Conservation (phyloP, 2,329 filamentous ascomycete genomes). For the Trichoderma sp. region DNA sequence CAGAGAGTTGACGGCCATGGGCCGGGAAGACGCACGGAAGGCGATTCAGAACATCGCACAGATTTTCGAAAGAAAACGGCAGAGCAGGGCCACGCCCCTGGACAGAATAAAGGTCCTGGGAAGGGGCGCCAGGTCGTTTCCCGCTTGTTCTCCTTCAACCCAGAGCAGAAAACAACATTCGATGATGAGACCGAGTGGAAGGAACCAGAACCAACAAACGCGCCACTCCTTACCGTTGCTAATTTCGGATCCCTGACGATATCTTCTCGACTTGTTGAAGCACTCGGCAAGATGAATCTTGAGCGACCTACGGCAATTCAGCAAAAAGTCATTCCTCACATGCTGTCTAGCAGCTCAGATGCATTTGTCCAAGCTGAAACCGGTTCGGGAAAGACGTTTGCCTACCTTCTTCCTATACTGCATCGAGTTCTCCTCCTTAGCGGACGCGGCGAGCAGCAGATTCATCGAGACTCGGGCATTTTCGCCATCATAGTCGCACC, state of each 20-base stretch:
- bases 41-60: background rate
- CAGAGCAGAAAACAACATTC: constrained; percentile 65
- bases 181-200: constrained; percentile 50
- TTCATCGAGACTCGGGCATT: constrained; percentile 83
- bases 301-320: constrained; percentile 95
- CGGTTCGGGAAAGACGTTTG: constrained; percentile 93
- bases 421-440: constrained; percentile 82
- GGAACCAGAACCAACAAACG: constrained; percentile 79
- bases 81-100: background rate
- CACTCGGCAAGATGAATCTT: constrained; percentile 83
- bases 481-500: constrained; percentile 95
- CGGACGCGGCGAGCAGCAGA: constrained; percentile 52
- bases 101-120: constrained; percentile 24
- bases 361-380: constrained; percentile 97
- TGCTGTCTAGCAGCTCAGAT: constrained; percentile 80
- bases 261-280: constrained; percentile 75
- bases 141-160: constrained; percentile 90
- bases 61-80: constrained; percentile 8
- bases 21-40: constrained; percentile 19
- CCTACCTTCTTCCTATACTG: constrained; percentile 91
- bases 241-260: constrained; percentile 87
- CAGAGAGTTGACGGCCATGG: constrained; percentile 41
- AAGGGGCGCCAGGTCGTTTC: constrained; percentile 69
- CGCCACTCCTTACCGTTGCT: constrained; percentile 79
- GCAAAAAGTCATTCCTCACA: constrained; percentile 79